A percentile compares a stretch with the other conserved stretches of the same genome.
Evolutionary conservation across 2,329 filamentous ascomycete genomes (phyloP).

Genomic region (Fusarium pseudograminearum): DNA sequence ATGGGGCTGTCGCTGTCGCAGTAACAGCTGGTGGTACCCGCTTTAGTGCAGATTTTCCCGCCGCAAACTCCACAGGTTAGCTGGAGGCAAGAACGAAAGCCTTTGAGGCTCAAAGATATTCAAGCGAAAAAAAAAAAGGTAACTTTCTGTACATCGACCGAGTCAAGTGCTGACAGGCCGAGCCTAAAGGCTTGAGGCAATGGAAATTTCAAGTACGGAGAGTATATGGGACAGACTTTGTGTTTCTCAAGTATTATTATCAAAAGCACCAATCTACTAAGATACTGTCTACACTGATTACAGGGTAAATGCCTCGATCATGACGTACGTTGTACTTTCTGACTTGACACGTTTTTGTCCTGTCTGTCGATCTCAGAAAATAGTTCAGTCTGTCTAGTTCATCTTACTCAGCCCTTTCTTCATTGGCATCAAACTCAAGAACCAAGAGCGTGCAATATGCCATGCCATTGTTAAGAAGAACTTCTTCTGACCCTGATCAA

Average conservation of each 20-base stretch:
- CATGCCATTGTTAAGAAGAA: constrained; percentile 54
- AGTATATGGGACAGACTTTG: background rate
- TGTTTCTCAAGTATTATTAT: background rate
- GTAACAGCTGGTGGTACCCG: constrained; percentile 47
- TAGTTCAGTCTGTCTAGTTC: background rate
- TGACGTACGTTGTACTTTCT: background rate
- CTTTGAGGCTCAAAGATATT: background rate
- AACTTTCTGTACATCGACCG: constrained; percentile 3
- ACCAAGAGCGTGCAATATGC: constrained; percentile 54
- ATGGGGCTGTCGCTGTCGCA: constrained; percentile 50
- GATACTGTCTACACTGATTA: background rate
- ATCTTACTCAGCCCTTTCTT: background rate
- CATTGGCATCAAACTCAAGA: constrained; percentile 20
- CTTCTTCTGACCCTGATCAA: constrained; percentile 52
- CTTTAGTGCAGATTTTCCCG: constrained; percentile 43
- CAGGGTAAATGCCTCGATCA: background rate
- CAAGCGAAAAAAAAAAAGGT: constrained; percentile 29
- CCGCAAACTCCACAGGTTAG: constrained; percentile 26
- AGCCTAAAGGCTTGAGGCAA: background rate
- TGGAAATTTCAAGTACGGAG: background rate
- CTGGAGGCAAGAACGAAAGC: constrained; percentile 2
- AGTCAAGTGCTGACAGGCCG: constrained; percentile 7
- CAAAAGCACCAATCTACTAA: background rate
- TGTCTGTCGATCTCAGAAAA: background rate
- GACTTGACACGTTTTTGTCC: background rate